phyloP scores from a whole-genome alignment of 306 rosid species.

The Argentina anserina region DNA sequence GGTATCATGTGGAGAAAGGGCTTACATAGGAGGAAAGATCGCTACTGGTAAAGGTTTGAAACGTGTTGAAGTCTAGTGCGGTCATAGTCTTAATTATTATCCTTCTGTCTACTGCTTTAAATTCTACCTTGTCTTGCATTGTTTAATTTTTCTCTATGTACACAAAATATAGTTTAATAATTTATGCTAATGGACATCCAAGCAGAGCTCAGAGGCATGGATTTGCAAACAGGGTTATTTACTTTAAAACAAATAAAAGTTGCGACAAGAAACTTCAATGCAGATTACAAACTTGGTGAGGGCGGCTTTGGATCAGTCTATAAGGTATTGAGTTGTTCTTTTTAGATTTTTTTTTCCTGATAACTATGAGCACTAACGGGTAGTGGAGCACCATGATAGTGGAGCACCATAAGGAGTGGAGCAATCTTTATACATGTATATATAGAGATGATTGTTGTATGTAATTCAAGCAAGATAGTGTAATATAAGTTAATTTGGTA shows the following conservation, averaged over 20 bases:
- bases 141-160: background rate
- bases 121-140: background rate
- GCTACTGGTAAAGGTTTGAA: constrained; percentile 60
- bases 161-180: background rate
- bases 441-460: too few relatives aligned
- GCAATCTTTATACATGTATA: too few relatives aligned
- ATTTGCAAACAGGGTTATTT: constrained; percentile 78
- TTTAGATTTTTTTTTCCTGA: constrained; percentile 1
- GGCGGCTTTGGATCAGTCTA: constrained; percentile 94
- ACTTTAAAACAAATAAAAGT: constrained; percentile 75
- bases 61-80: background rate
- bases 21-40: constrained; percentile 57
- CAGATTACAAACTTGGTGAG: constrained; percentile 76
- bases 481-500: too few relatives aligned
- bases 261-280: constrained; percentile 79
- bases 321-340: constrained; percentile 52
- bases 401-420: too few relatives aligned
- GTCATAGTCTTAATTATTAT: background rate
- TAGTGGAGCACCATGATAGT: too few relatives aligned
- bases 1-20: constrained; percentile 59
- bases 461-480: too few relatives aligned
- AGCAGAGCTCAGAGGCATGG: constrained; percentile 77
- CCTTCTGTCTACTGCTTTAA: background rate
- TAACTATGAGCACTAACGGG: too few relatives aligned
- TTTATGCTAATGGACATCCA: background rate